These are phyloP conservation scores for Globisporangium abappressorium DNA, from an alignment of 352 stramenopile genomes.

Conservation along the genomic window DNA sequence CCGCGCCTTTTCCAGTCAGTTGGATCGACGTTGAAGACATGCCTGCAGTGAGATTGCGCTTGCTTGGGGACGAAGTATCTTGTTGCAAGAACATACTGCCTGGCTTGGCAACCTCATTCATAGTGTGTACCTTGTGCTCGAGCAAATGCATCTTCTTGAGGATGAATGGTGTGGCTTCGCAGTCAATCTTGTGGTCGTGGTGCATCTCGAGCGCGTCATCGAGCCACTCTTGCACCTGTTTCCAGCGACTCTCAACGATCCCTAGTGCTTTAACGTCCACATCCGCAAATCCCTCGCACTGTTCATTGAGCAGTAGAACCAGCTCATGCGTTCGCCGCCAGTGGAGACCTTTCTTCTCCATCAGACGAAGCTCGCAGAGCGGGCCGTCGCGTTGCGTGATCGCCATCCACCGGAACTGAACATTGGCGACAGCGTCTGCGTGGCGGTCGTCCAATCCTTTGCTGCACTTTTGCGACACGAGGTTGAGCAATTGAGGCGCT, in stretches of 20 bases:
- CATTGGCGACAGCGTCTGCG: slow-evolving; percentile 54
- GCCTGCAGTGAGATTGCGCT: slow-evolving; percentile 1
- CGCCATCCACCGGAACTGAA: slow-evolving; percentile 76
- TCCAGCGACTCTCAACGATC: slow-evolving; percentile 52
- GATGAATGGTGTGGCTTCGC: slow-evolving; percentile 59
- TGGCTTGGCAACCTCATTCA: background rate
- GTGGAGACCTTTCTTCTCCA: slow-evolving; percentile 63
- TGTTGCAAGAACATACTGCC: background rate
- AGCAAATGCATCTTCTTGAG: slow-evolving; percentile 66
- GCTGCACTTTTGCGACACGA: slow-evolving; percentile 47
- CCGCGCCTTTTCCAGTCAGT: background rate
- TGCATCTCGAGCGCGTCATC: slow-evolving; percentile 64
- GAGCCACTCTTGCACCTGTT: slow-evolving; percentile 65
- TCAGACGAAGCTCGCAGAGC: slow-evolving; percentile 60
- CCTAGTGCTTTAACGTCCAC: slow-evolving; percentile 47
- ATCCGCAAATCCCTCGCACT: slow-evolving; percentile 67
- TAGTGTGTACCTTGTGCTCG: slow-evolving; percentile 14
- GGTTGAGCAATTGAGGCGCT: slow-evolving; percentile 50
- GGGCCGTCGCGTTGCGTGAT: slow-evolving; percentile 59
- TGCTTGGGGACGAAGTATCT: slow-evolving; percentile 6
- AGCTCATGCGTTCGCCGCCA: slow-evolving; percentile 75
- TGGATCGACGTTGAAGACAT: background rate
- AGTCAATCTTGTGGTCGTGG: slow-evolving; percentile 57
- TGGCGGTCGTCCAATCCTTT: slow-evolving; percentile 52
- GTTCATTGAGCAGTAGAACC: slow-evolving; percentile 58